These are phyloP conservation scores for Isabelozyma pseudorhagii DNA, from an alignment of 805 yeast genomes.

Conservation along the genomic window DNA sequence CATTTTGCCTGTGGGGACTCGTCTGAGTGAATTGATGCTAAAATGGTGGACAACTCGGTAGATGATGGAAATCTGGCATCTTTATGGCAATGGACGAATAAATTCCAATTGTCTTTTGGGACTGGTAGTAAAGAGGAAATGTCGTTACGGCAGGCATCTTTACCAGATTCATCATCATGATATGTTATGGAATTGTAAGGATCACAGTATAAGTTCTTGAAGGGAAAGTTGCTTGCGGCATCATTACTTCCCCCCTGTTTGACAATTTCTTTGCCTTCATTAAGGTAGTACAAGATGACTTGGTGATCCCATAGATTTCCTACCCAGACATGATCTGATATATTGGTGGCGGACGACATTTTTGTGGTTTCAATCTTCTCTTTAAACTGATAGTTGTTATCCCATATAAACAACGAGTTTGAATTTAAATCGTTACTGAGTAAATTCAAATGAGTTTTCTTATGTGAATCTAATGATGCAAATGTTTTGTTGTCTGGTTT, in stretches of 20 bases:
- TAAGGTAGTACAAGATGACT: conserved; percentile 19
- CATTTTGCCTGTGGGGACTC: not conserved
- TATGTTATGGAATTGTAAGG: conserved; percentile 50
- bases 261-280: conserved; percentile 5
- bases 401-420: conserved; percentile 43
- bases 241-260: conserved; percentile 1
- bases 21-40: conserved; percentile 14
- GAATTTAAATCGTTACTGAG: conserved; percentile 4
- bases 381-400: conserved; percentile 60
- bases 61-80: conserved; percentile 53
- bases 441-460: conserved; percentile 15
- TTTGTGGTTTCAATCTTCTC: conserved; percentile 81
- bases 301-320: conserved; percentile 81
- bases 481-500: not conserved
- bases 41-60: conserved; percentile 29
- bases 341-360: conserved; percentile 76
- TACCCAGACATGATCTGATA: conserved; percentile 61
- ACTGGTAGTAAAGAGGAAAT: conserved; percentile 24
- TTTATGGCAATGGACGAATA: conserved; percentile 58
- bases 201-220: conserved; percentile 44
- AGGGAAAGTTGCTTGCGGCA: conserved; percentile 2
- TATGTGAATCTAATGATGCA: conserved; percentile 1
- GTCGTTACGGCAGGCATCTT: conserved; percentile 16
- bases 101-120: conserved; percentile 54
- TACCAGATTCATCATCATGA: conserved; percentile 17